Evolutionary conservation across 2,329 filamentous ascomycete genomes (phyloP).

Genomic region (Phoma sp.): DNA sequence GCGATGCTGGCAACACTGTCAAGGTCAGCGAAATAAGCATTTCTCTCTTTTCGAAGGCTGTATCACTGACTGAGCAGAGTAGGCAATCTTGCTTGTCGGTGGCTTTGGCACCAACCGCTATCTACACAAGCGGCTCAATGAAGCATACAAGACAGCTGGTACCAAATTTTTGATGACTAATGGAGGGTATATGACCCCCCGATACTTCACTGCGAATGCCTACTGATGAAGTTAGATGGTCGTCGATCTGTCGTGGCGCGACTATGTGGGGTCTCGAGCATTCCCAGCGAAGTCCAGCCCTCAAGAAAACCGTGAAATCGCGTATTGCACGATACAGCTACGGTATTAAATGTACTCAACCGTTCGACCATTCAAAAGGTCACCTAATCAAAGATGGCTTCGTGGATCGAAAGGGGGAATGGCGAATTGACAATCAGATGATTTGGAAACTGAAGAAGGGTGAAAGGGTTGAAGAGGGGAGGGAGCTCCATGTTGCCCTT

Average conservation of each 20-base stretch:
- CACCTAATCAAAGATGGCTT: not conserved
- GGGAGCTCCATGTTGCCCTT: not conserved
- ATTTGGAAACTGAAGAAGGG: not conserved
- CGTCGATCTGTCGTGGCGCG: slow-evolving; percentile 21
- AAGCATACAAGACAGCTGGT: not conserved
- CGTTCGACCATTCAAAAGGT: not conserved
- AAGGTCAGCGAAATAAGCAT: not conserved
- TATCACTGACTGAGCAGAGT: not conserved
- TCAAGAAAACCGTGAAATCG: slow-evolving; percentile 7
- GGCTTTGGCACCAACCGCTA: slow-evolving; percentile 21
- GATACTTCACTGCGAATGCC: not conserved
- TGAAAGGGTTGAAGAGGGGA: not conserved
- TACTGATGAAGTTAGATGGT: slow-evolving; percentile 4
- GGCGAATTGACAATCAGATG: not conserved
- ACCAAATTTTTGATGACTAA: slow-evolving; percentile 9
- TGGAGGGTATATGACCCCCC: not conserved
- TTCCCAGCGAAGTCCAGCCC: not conserved
- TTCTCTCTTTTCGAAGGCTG: too few relatives aligned
- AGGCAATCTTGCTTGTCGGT: slow-evolving; percentile 21
- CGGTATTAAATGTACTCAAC: not conserved
- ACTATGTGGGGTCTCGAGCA: slow-evolving; percentile 20
- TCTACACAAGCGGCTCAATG: slow-evolving; percentile 13
- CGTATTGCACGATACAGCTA: slow-evolving; percentile 16
- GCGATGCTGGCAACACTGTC: not conserved
- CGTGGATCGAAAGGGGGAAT: not conserved